Evolutionary conservation across 2,329 filamentous ascomycete genomes (phyloP).

Genomic region (Cordyceps fumosorosea): DNA sequence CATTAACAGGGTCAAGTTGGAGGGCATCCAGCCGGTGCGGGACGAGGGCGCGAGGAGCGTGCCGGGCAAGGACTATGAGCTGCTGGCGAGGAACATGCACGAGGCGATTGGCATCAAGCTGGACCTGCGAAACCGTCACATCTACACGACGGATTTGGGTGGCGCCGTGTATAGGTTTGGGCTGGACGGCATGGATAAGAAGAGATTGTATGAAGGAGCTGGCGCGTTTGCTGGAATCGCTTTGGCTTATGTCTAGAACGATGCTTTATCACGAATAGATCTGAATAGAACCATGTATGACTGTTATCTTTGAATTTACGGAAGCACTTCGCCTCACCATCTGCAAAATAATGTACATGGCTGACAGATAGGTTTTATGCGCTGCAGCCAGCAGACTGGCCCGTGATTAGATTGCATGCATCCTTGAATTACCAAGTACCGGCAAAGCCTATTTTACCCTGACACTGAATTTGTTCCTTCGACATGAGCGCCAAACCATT

Average conservation of each 20-base stretch:
- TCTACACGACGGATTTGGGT: slow-evolving; percentile 35
- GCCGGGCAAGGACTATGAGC: slow-evolving; percentile 20
- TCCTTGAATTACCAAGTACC: not conserved
- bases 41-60: not conserved
- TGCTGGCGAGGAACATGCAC: slow-evolving; percentile 31
- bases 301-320: no score
- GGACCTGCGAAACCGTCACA: slow-evolving; percentile 26
- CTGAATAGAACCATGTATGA: no score
- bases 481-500: not conserved
- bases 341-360: no score
- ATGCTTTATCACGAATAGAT: not conserved
- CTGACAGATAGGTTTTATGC: no score
- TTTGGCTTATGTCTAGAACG: slow-evolving; percentile 3
- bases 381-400: no score
- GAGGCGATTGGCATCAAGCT: slow-evolving; percentile 42
- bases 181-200: slow-evolving; percentile 25
- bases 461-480: not conserved
- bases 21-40: slow-evolving; percentile 2
- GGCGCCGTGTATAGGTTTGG: slow-evolving; percentile 31
- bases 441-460: not conserved
- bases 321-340: no score
- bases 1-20: slow-evolving; percentile 31
- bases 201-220: slow-evolving; percentile 20
- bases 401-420: no score
- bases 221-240: slow-evolving; percentile 22